Conservation (phyloP, 164 flowering plant species). For the Cinnamomum micranthum region DNA sequence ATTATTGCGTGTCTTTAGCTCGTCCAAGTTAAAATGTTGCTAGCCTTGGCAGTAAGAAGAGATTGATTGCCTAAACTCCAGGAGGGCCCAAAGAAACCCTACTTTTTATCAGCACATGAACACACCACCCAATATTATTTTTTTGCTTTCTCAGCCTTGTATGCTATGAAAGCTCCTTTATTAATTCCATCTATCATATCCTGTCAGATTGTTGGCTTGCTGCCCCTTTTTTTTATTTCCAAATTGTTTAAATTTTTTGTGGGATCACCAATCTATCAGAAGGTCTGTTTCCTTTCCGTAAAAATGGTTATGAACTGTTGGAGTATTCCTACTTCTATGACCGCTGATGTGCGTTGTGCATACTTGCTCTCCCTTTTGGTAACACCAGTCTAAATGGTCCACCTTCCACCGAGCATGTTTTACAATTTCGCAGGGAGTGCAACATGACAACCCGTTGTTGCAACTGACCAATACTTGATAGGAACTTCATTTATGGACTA, state of each 20-base stretch:
- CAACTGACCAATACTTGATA: not conserved
- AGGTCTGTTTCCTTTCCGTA: not conserved
- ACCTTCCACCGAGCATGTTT: not conserved
- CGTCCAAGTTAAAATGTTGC: too few species aligned
- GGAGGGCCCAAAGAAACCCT: not conserved
- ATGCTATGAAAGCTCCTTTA: not conserved
- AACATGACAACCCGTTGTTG: not conserved
- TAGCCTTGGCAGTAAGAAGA: too few species aligned
- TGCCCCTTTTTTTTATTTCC: too few species aligned
- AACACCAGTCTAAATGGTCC: not conserved
- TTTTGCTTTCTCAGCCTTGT: not conserved
- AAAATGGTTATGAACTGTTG: too few species aligned
- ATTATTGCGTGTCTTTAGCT: too few species aligned
- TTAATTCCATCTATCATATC: too few species aligned
- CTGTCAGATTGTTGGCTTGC: not conserved
- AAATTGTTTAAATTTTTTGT: not conserved
- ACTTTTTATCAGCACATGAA: not conserved
- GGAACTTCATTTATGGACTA: not conserved
- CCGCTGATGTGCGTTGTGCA: not conserved
- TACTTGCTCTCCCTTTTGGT: not conserved
- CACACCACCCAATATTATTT: not conserved
- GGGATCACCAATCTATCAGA: not conserved
- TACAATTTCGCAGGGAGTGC: not conserved
- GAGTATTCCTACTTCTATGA: not conserved
- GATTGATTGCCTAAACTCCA: not conserved